A percentile compares a stretch with the other conserved stretches of the same genome.
Conservation (phyloP, 495 filamentous ascomycete genomes). For the Echria macrotheca region DNA sequence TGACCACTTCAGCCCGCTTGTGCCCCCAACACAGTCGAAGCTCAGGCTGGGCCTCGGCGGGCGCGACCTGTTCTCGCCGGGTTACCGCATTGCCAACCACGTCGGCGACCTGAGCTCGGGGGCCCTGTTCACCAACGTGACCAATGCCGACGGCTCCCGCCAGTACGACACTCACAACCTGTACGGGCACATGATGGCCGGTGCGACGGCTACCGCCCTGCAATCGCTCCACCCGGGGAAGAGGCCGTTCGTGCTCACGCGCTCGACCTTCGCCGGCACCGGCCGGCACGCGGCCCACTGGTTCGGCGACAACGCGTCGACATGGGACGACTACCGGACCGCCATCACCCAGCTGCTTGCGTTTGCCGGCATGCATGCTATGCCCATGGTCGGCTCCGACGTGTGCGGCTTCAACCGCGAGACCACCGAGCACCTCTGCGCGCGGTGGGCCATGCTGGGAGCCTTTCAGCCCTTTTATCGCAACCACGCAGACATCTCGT, state of each 20-base stretch:
- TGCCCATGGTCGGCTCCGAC: conserved; percentile 79
- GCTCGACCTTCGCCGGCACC: conserved; percentile 47
- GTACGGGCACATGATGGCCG: conserved; percentile 80
- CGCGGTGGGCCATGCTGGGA: conserved; percentile 73
- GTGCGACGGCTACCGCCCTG: conserved; percentile 60
- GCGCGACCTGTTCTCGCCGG: conserved; percentile 62
- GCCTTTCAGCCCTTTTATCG: conserved; percentile 84
- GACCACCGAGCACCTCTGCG: conserved; percentile 71
- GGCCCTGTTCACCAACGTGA: conserved; percentile 67
- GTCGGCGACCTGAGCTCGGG: conserved; percentile 57
- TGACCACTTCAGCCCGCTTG: background rate
- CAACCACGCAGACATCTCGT: conserved; percentile 58
- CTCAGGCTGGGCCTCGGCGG: conserved; percentile 49
- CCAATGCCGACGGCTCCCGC: conserved; percentile 61
- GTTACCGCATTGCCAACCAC: conserved; percentile 70
- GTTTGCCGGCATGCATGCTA: conserved; percentile 72
- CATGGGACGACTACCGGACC: conserved; percentile 68
- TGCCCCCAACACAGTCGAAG: background rate
- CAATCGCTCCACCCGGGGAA: conserved; percentile 53
- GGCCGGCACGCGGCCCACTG: conserved; percentile 76
- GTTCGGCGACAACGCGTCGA: conserved; percentile 78
- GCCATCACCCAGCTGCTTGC: conserved; percentile 66
- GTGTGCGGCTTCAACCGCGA: conserved; percentile 71
- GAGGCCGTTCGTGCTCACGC: conserved; percentile 73
- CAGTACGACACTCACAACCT: conserved; percentile 86